Conservation (phyloP, 345 rosid genomes). For the Rhizophora apiculata region DNA sequence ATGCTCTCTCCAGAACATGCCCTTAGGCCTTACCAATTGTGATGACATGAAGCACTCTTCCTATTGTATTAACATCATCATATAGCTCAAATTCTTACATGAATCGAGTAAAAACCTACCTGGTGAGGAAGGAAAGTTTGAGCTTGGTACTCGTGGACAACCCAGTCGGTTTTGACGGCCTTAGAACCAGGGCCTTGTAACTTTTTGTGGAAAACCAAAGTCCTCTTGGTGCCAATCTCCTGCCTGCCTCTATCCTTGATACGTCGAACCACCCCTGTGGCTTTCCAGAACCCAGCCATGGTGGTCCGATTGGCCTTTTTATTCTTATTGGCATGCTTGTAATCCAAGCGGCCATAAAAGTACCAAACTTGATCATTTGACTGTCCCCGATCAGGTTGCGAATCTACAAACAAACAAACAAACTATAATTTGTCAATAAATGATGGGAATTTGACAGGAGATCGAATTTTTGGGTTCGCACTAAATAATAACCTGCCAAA, state of each 20-base stretch:
- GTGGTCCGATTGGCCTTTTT: slow-evolving; percentile 28
- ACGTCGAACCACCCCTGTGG: slow-evolving; percentile 33
- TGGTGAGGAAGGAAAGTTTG: neutral
- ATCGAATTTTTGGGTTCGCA: too few relatives aligned
- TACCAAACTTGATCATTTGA: slow-evolving; percentile 36
- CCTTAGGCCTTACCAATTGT: too few relatives aligned
- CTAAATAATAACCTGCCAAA: slow-evolving; percentile 33
- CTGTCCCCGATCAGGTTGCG: neutral
- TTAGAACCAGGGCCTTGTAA: neutral
- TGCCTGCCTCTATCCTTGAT: slow-evolving; percentile 16
- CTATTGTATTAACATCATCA: neutral
- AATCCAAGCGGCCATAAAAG: slow-evolving; percentile 26
- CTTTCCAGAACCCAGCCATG: slow-evolving; percentile 40
- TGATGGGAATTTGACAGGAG: neutral
- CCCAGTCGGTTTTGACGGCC: slow-evolving; percentile 19
- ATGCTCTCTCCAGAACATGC: too few relatives aligned
- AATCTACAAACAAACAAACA: neutral
- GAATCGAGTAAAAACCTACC: neutral
- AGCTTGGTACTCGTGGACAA: slow-evolving; percentile 24
- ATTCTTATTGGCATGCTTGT: slow-evolving; percentile 16
- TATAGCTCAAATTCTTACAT: neutral
- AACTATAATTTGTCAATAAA: neutral
- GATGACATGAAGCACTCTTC: neutral
- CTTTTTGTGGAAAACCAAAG: slow-evolving; percentile 28
- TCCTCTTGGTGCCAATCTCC: slow-evolving; percentile 44